Percentiles rank a stretch among this genome's conserved stretches.
These are phyloP conservation scores for Colletotrichum graminicola DNA, from an alignment of 2,329 filamentous ascomycete species.

Conservation along the genomic window DNA sequence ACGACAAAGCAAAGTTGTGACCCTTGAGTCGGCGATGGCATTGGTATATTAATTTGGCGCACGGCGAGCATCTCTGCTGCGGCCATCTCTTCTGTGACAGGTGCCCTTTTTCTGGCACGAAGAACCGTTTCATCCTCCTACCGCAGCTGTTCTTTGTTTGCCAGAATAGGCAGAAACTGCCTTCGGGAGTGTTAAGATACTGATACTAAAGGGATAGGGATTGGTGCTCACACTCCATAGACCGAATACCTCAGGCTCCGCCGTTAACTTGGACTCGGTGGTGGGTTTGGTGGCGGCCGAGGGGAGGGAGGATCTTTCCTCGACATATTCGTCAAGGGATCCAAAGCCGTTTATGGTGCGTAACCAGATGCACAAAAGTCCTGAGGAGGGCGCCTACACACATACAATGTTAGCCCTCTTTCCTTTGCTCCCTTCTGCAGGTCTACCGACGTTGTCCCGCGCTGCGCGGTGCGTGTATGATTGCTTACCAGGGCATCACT, in stretches of 20 bases:
- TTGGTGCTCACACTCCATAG: not conserved
- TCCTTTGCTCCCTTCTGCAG: not conserved
- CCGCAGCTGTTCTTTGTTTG: not conserved
- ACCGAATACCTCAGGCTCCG: not conserved
- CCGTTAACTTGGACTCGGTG: conserved; percentile 50
- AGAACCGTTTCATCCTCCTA: too few species aligned
- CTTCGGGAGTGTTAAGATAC: not conserved
- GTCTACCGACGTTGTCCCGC: not conserved
- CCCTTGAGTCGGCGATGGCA: not conserved
- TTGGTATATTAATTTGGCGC: not conserved
- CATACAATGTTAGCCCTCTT: not conserved
- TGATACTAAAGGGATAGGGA: too few species aligned
- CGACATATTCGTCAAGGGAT: conserved; percentile 47
- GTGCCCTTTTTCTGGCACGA: not conserved
- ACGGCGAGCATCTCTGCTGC: not conserved
- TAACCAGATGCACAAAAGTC: too few species aligned
- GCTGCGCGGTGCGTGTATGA: not conserved
- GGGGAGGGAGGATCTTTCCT: conserved; percentile 55
- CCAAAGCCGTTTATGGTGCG: not conserved
- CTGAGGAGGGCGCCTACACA: not conserved
- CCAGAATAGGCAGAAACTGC: not conserved
- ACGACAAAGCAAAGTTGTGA: conserved; percentile 51
- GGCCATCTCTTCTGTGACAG: not conserved
- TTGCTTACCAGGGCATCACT: not conserved
- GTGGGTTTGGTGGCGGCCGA: conserved; percentile 52